phyloP scores from a whole-genome alignment of 202 grass and related monocot genomes.

The Musa balbisiana region DNA sequence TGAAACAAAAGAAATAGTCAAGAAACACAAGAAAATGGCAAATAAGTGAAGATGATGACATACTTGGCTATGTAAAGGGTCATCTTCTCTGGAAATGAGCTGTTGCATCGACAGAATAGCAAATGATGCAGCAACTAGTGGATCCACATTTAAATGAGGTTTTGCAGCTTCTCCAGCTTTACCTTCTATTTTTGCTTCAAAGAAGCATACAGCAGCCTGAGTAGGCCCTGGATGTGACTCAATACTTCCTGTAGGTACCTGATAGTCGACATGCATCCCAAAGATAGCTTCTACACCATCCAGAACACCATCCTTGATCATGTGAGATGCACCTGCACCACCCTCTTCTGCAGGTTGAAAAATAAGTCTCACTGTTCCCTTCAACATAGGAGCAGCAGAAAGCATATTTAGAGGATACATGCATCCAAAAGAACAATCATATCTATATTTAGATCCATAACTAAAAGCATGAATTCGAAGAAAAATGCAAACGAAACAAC shows the following conservation, averaged over 20 bases:
- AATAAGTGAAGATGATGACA: not conserved
- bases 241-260: slow-evolving; percentile 45
- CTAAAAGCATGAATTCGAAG: not conserved
- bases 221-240: slow-evolving; percentile 52
- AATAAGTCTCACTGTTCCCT: slow-evolving; percentile 86
- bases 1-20: not conserved
- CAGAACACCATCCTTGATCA: slow-evolving; percentile 74
- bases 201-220: slow-evolving; percentile 66
- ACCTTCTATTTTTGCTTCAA: slow-evolving; percentile 74
- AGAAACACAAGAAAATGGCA: not conserved
- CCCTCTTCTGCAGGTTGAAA: slow-evolving; percentile 94
- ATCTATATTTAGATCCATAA: no score
- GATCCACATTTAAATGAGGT: slow-evolving; percentile 55
- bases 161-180: slow-evolving; percentile 64
- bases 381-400: slow-evolving; percentile 22
- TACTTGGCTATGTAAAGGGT: slow-evolving; percentile 32
- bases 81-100: slow-evolving; percentile 43
- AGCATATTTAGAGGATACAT: slow-evolving; percentile 2
- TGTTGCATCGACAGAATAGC: slow-evolving; percentile 41
- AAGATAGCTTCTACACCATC: slow-evolving; percentile 68
- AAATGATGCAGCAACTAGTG: slow-evolving; percentile 34
- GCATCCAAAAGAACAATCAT: not conserved
- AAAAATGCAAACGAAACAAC: not conserved
- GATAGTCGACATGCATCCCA: slow-evolving; percentile 65
- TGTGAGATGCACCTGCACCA: slow-evolving; percentile 74